phyloP scores from a whole-genome alignment of 2,329 filamentous ascomycete genomes.

The Septoria petroselini region DNA sequence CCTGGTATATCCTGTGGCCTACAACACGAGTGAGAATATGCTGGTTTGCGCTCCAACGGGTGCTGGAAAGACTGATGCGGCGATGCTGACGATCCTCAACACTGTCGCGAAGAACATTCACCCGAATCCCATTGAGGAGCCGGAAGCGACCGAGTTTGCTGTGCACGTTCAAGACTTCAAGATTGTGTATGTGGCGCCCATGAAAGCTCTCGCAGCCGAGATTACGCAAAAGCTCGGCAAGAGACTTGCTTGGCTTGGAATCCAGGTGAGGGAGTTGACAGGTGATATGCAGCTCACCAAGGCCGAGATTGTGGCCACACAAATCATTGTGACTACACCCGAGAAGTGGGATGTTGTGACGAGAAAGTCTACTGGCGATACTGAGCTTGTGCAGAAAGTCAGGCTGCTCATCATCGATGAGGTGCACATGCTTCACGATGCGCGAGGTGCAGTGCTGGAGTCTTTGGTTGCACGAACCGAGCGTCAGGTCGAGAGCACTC shows the following conservation, averaged over 20 bases:
- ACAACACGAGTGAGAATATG: slow-evolving; percentile 97
- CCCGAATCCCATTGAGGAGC: slow-evolving; percentile 74
- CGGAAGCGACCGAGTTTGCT: slow-evolving; percentile 70
- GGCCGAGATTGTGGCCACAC: slow-evolving; percentile 88
- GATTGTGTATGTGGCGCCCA: slow-evolving; percentile 96
- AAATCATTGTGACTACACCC: slow-evolving; percentile 97
- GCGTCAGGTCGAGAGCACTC: slow-evolving; percentile 94
- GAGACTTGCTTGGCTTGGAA: slow-evolving; percentile 86
- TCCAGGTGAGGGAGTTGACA: slow-evolving; percentile 89
- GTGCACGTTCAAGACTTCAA: slow-evolving; percentile 91
- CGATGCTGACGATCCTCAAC: slow-evolving; percentile 93
- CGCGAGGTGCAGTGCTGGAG: slow-evolving; percentile 91
- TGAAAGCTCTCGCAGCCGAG: slow-evolving; percentile 97
- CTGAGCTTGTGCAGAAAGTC: slow-evolving; percentile 95
- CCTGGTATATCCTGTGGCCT: slow-evolving; percentile 89
- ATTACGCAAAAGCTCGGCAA: slow-evolving; percentile 92
- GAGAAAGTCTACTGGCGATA: slow-evolving; percentile 93
- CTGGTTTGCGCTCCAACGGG: slow-evolving; percentile 96
- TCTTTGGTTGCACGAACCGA: slow-evolving; percentile 93
- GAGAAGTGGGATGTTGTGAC: slow-evolving; percentile 99
- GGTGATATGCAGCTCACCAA: slow-evolving; percentile 99
- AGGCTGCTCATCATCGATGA: slow-evolving; percentile 95
- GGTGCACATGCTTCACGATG: slow-evolving; percentile 98
- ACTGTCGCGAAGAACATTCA: slow-evolving; percentile 79
- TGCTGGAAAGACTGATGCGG: slow-evolving; percentile 93